Percentiles rank a stretch among this genome's conserved stretches.
Evolutionary conservation across 768 basidiomycete genomes (phyloP).

Genomic region (Leccinum ochraceum): DNA sequence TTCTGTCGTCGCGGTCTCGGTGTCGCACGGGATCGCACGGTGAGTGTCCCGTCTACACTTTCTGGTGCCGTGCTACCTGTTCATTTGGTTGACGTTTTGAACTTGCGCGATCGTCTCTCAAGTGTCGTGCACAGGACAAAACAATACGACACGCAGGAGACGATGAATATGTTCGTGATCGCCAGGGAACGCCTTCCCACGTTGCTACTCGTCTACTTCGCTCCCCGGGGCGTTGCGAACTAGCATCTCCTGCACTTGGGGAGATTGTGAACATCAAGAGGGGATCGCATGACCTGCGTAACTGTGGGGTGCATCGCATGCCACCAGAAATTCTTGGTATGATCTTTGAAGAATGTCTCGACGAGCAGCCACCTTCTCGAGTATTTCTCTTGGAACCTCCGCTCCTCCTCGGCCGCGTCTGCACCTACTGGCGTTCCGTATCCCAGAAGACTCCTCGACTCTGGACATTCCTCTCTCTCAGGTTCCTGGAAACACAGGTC

Average conservation of each 20-base stretch:
- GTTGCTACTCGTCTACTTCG: neutral
- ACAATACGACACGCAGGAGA: neutral
- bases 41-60: slow-evolving; percentile 10
- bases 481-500: slow-evolving; percentile 22
- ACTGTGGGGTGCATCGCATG: slow-evolving; percentile 12
- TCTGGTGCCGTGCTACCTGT: neutral
- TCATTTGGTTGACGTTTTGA: slow-evolving; percentile 5
- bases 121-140: slow-evolving; percentile 3
- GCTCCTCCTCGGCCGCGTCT: slow-evolving; percentile 28
- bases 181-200: neutral
- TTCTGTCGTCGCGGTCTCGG: neutral
- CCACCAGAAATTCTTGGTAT: slow-evolving; percentile 42
- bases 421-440: slow-evolving; percentile 28
- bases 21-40: slow-evolving; percentile 7
- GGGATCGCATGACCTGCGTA: neutral
- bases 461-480: slow-evolving; percentile 29
- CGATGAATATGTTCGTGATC: neutral
- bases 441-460: slow-evolving; percentile 19
- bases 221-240: neutral
- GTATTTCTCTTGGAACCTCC: slow-evolving; percentile 16
- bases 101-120: neutral
- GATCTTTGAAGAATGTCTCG: slow-evolving; percentile 26
- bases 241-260: neutral
- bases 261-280: neutral
- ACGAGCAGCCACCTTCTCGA: neutral